Evolutionary conservation across 345 rosid species (phyloP), one percentile per base, ranked within the genome.

Genomic region (Lepidium sativum): DNA sequence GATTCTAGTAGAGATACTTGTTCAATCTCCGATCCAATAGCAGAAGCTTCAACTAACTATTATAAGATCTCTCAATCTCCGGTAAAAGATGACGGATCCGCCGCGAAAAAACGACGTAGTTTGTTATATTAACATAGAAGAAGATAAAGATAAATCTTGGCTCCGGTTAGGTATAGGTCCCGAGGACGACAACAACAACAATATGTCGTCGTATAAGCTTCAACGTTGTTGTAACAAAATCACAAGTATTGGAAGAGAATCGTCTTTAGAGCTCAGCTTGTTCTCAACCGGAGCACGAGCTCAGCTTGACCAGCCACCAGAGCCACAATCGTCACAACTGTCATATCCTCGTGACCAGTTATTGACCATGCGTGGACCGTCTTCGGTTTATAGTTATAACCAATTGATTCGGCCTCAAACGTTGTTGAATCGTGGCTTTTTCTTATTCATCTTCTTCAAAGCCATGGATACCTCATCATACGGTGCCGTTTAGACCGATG

Each of bases 111-210:
- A 54, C 68, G 58, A 35, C 51, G 52, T 37, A 20, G 53, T 60
- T 60, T 48, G 42, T 34, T 47, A 16, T 61, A 38, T 12, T 32
- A 61, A 61, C 32, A 34, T 49, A 17, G 79, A 78, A 17, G 79
- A 78, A 41, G 73, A 68, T 23, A 73, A 55, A 61, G 85, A 82
- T 44, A 83, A 82, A 50, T 80, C 77, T 25, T 94, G 99, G 99
- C 89, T 94, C 15, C 85, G 83, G 49, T 76, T 94, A 76, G 70
- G 97, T 68, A 85, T 90, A 60, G 99, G 98, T 2, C 75, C 81
- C 5, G 76, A 68, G 27, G 69, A 73, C 1, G 60, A 51, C 39
- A 68, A 55, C 27, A 67, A 67, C 35, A 67, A 38, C 15, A 61
- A 37, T 34, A 45, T 55, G 35, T 3, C 60, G 16, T 71, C 70